phyloP scores from a whole-genome alignment of 139 green algal genomes.

The Micractinium sp. region DNA sequence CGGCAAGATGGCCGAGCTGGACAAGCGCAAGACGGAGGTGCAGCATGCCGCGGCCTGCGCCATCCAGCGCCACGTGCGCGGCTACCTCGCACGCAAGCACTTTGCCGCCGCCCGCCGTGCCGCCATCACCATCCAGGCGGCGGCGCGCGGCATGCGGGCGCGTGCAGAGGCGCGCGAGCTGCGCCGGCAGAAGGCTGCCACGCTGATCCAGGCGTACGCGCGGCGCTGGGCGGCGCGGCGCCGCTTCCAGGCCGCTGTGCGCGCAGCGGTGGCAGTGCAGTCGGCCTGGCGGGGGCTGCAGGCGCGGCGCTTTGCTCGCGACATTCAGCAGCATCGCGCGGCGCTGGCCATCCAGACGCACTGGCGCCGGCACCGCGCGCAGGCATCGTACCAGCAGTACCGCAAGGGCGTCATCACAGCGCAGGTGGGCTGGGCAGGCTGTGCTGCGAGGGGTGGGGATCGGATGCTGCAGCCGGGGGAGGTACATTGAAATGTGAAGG shows the following conservation, averaged over 20 bases:
- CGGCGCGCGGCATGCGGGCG: constrained; percentile 61
- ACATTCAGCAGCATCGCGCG: constrained; percentile 39
- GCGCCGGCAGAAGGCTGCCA: constrained; percentile 59
- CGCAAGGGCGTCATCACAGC: constrained; percentile 43
- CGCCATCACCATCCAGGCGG: constrained; percentile 61
- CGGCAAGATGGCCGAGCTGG: constrained; percentile 93
- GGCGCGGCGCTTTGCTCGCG: not conserved
- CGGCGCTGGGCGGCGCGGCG: constrained; percentile 27
- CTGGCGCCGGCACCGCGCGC: constrained; percentile 55
- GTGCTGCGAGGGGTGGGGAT: not conserved
- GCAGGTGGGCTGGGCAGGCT: not conserved
- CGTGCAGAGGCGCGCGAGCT: constrained; percentile 46
- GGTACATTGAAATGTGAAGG: too few species aligned
- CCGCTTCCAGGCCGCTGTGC: constrained; percentile 18
- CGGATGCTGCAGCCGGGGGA: not conserved
- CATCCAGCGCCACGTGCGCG: constrained; percentile 77
- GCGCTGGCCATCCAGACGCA: constrained; percentile 67
- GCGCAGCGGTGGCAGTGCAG: constrained; percentile 47
- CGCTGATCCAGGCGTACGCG: constrained; percentile 57
- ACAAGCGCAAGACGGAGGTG: constrained; percentile 89
- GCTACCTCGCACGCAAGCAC: constrained; percentile 63
- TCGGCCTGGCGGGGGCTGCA: constrained; percentile 36
- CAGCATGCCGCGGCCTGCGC: constrained; percentile 80
- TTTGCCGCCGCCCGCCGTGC: constrained; percentile 39
- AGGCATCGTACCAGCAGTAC: constrained; percentile 41